A percentile compares a stretch with the other conserved stretches of the same genome.
phyloP scores from a whole-genome alignment of 148 eudicot species.

The Spergularia bocconei region DNA sequence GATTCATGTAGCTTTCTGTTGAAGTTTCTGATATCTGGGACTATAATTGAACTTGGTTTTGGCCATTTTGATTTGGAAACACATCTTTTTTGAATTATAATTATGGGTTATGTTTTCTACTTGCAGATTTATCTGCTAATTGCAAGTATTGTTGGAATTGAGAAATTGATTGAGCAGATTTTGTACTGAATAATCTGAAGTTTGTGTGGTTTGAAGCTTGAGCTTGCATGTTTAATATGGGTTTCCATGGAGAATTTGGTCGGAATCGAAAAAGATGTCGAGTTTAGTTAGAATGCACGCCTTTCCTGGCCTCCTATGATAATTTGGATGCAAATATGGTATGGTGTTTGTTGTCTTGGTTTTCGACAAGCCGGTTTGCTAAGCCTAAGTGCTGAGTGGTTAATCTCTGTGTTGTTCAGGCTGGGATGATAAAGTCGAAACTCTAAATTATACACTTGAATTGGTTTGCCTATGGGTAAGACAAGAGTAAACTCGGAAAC shows the following conservation, averaged over 20 bases:
- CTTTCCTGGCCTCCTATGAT: background rate
- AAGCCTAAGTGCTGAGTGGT: background rate
- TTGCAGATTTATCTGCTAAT: too few relatives aligned
- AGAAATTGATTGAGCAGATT: too few relatives aligned
- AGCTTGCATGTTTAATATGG: too few relatives aligned
- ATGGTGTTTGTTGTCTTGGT: background rate
- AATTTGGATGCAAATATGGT: background rate
- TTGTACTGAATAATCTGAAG: too few relatives aligned
- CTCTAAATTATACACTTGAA: background rate
- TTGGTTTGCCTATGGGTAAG: constrained; percentile 6
- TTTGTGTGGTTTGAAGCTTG: too few relatives aligned
- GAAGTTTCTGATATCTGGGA: background rate
- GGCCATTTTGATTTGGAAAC: too few relatives aligned
- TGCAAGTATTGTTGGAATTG: too few relatives aligned
- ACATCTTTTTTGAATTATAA: too few relatives aligned
- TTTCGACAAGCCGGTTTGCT: background rate
- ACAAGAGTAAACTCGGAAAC: background rate
- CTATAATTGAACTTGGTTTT: too few relatives aligned
- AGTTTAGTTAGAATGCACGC: background rate
- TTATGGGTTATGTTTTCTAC: too few relatives aligned
- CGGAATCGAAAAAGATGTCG: background rate
- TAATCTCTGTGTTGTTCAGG: constrained; percentile 3
- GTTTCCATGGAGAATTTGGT: background rate
- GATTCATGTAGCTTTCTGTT: background rate
- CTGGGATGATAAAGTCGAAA: background rate